phyloP scores from a whole-genome alignment of 192 early-diverging fungal species.

The Backusella sp. region DNA sequence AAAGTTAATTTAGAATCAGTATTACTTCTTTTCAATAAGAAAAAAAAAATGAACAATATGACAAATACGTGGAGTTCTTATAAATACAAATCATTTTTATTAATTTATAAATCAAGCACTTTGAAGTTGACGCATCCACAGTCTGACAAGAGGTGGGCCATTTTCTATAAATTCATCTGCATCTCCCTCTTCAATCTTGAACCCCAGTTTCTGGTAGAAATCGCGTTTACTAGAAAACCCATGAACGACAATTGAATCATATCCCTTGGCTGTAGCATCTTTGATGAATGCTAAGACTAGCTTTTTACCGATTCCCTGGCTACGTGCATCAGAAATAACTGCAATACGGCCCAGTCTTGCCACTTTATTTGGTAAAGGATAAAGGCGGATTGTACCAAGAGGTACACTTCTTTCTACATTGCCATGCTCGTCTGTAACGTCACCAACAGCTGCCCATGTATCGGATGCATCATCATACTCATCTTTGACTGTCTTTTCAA shows the following conservation, averaged over 20 bases:
- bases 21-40: neutral
- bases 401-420: neutral
- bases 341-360: constrained; percentile 30
- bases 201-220: constrained; percentile 29
- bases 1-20: neutral
- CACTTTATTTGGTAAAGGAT: constrained; percentile 10
- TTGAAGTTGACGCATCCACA: constrained; percentile 17
- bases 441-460: neutral
- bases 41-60: neutral
- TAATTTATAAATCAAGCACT: neutral
- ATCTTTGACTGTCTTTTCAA: neutral
- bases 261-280: neutral
- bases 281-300: constrained; percentile 12
- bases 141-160: constrained; percentile 25
- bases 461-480: neutral
- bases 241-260: constrained; percentile 18
- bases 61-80: neutral
- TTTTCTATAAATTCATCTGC: constrained; percentile 29
- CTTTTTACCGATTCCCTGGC: constrained; percentile 18
- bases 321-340: constrained; percentile 20
- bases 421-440: neutral
- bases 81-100: neutral
- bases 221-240: constrained; percentile 19
- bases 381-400: constrained; percentile 26
- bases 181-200: constrained; percentile 22